Evolutionary conservation across 2,329 filamentous ascomycete species (phyloP), one percentile per base, ranked within the genome.

Genomic region (Lecanicillium sp.): DNA sequence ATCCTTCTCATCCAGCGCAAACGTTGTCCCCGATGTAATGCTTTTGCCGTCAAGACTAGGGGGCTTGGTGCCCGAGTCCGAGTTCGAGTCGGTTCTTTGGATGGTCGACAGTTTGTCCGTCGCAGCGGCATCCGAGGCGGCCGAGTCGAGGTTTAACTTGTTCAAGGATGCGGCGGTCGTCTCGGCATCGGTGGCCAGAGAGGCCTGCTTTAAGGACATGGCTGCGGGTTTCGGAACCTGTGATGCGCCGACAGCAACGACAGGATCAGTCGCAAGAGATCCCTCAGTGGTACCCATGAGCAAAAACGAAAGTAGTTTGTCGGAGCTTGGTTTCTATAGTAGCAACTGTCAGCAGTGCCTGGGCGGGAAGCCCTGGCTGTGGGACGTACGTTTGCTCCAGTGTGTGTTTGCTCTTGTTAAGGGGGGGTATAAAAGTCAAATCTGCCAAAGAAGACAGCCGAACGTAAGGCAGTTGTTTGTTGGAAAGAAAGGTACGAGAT

Each of bases 1-100:
- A 63, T 96, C 91, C 64, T 96, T 96, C 67, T 97, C 91, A 60
- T 97, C 91, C 62, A 96, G 73, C n/a, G 88, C 90, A 68, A 95
- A 96, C 0, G 91, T 96, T 4, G 89, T 95, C 14, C 88, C 89
- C 21, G 91, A 97, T 4, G 89, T 89, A 58, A 94, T 87, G 64
- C 90, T 96, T 70, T 96, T 96, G 41, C 87, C 90, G 63, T 96
- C 91, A 33, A 95, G 75, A 62, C 90, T 96, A 29, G 88, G 86
- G 44, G 88, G 87, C 67, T 96, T 96, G 3, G 84, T 90, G 32
- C 74, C 80, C 23, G 83, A 67, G 48, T 84, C 81, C 3, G 80
- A 84, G 56, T 69, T 77, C 2, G 80, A 84, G 60, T 84, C 81
- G 35, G 77, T 75, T 59, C 72, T 73, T 54, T 75, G 76, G 12